Base-by-base conservation (phyloP, 1,284 basidiomycete genomes). In the Peniophora sp. region DNA sequence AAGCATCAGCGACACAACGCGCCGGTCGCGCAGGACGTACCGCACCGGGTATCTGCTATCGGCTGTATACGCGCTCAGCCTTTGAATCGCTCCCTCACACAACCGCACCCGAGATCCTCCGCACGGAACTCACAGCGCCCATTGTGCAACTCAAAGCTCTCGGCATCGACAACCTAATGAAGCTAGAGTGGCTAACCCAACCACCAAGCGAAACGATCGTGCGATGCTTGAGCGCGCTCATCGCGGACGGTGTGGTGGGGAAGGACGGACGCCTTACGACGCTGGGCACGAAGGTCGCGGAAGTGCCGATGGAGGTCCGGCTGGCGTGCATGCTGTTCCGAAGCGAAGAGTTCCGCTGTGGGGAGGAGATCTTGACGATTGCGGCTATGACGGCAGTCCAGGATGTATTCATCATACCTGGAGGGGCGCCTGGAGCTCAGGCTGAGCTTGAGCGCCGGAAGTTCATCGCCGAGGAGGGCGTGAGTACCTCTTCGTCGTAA, bases 401-500 rank as follows among this genome's bases (percentile, higher is more conserved):
- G 70, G 92, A 96, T 62, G 83, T 87, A 2, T 97, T 97, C 65
- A 66, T 94, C 34, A 87, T 91, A 49, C 85, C 88, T 6, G 89
- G 93, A 15, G 92, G 92, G 6, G 79, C 81, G n/a, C 76, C 82
- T 14, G 90, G 87, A 6, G 88, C 91, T 0, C 64, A 93, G 49
- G 92, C 88, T 9, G 92, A 97, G 66, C 70, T 99, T 9, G 92
- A 96, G 65, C 76, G 92, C 47, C 74, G 96, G 50, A 96, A 97
- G 62, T 99, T 99, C 60, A 96, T 92, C 0, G 93, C 94, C 0
- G 92, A 97, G 67, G 95, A 99, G 79, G 97, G 97, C 57, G 91
- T 91, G 54, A 62, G 78, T 65, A 24, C 20, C 36, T 9, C 35
- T 23, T 34, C 10, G 24, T 51, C 15, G 2, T n/a, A 39, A 34